Base-by-base conservation (phyloP, 768 basidiomycete genomes). In the Galerina marginata region DNA sequence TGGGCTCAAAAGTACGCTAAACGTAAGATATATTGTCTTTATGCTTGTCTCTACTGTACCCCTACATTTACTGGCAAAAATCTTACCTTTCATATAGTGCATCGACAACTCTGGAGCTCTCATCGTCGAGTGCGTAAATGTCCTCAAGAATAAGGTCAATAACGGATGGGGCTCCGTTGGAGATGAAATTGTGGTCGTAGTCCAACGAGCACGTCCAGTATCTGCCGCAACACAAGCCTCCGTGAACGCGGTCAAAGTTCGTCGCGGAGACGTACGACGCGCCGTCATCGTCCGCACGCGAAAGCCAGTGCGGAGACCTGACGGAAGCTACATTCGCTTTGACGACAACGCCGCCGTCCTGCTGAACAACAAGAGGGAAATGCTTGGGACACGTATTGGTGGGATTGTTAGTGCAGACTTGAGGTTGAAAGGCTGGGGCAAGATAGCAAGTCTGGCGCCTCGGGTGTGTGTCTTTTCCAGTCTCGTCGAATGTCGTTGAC, bases 61-160 rank as follows among this genome's bases (percentile, higher is more conserved):
- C 25, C 6, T 25, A 12, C 12, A 9, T n/a, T n/a, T 26, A 43
- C 50, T 15, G 40, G 43, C 7, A 1, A 40, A 9, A 46, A 9
- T 10, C 6, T 11, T 52, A 3, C 53, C 43, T 10, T n/a, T 29
- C 37, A 6, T 50, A 16, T 56, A 95, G 93, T 89, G 94, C 65
- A 97, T 99, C 74, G 96, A 99, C 81, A 99, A 99, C 76, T 95
- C 96, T 6, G 96, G 96, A 36, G 96, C 94, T 6, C 83, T 98
- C 63, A 79, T 96, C 62, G 89, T 95, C 43, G 96, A 98, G 81
- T 97, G 95, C 71, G 93, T 99, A 72, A 97, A 98, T 74, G 87
- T 99, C 29, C 82, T 97, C 59, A 98, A 98, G 76, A 88, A 93
- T 72, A 99, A 98, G 75, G 93, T 95, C 67, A 96, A 93, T 73